Percentiles rank a stretch among this genome's conserved stretches.
These are phyloP conservation scores for Backusella tuberculispora DNA, from an alignment of 192 early-diverging fungal genomes.

Conservation along the genomic window DNA sequence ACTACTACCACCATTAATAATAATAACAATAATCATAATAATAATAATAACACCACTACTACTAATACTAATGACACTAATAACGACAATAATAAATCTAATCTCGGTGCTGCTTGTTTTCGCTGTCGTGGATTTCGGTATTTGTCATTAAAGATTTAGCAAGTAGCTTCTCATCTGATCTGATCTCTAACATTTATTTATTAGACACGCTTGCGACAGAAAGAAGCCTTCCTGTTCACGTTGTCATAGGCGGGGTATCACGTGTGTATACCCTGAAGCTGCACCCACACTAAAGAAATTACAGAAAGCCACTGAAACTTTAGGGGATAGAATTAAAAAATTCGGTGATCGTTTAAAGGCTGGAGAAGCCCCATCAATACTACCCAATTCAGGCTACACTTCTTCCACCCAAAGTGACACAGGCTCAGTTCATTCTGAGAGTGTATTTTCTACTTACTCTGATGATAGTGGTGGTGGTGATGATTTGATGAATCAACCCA, in stretches of 20 bases:
- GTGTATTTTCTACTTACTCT: constrained; percentile 1
- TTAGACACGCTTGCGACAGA: constrained; percentile 43
- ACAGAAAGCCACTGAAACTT: constrained; percentile 38
- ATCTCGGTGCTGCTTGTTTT: constrained; percentile 35
- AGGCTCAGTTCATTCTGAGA: background rate
- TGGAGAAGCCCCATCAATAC: constrained; percentile 1
- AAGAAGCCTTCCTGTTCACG: constrained; percentile 40
- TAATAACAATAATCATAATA: background rate
- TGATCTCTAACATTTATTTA: constrained; percentile 9
- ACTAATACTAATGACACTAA: background rate
- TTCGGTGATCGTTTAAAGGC: constrained; percentile 36
- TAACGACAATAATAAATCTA: background rate
- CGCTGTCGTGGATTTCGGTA: constrained; percentile 46
- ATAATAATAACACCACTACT: background rate
- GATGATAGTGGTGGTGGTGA: background rate
- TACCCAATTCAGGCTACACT: background rate
- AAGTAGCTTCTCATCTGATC: background rate
- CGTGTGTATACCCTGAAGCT: constrained; percentile 43
- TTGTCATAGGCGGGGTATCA: constrained; percentile 36
- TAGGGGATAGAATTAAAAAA: constrained; percentile 38
- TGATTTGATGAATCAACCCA: background rate
- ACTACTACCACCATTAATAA: background rate
- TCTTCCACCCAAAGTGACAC: constrained; percentile 6
- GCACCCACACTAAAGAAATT: constrained; percentile 43
- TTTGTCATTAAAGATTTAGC: background rate